Base-by-base conservation (phyloP, 768 basidiomycete genomes). In the Cystoderma amianthinum region DNA sequence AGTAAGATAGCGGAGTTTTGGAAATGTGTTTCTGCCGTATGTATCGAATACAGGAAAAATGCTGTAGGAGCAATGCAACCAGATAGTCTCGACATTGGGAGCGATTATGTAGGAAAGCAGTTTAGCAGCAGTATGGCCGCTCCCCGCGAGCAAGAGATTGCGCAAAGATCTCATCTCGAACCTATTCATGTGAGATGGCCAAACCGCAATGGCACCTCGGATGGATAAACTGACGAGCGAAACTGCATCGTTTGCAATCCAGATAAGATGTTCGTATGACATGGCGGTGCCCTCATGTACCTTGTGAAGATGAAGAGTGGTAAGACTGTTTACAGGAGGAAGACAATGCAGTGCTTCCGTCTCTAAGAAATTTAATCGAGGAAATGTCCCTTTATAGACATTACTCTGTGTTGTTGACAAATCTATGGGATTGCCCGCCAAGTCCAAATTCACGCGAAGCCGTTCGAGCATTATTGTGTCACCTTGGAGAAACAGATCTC, bases 1-100 rank as follows among this genome's bases (percentile, higher is more conserved):
- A 20, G 65, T 67, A 17, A 68, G 52, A 46, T 65, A 67, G 39
- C 54, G 48, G 21, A 68, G 55, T 2, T 48, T 23, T 10, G 58
- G 61, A 25, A 65, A 65, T 42, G 55, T 57, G 21, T 46, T 47
- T 13, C 15, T 32, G 10, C 44, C 42, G 4, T 36, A 33, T n/a
- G 58, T 47, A 30, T 50, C 44, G 28, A 58, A 52, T 17, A 35
- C 44, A 12, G 42, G 42, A 34, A 57, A 55, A 13, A 32, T 46
- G 40, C 56, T 51, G 13, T 47, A 53, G 6, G 52, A 53, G 41
- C 54, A 59, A 22, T 62, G 45, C 25, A 67, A 48, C 61, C 64
- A 65, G 13, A 68, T 49, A 1, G 65, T 59, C 43, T 63, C 50
- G n/a, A 68, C 45, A 10, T 53, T 50, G 5, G 60, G 60, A 7